A percentile compares a stretch with the other conserved stretches of the same genome.
Evolutionary conservation across 208 protist species (phyloP).

Genomic region (Trypanosoma platydactyli): DNA sequence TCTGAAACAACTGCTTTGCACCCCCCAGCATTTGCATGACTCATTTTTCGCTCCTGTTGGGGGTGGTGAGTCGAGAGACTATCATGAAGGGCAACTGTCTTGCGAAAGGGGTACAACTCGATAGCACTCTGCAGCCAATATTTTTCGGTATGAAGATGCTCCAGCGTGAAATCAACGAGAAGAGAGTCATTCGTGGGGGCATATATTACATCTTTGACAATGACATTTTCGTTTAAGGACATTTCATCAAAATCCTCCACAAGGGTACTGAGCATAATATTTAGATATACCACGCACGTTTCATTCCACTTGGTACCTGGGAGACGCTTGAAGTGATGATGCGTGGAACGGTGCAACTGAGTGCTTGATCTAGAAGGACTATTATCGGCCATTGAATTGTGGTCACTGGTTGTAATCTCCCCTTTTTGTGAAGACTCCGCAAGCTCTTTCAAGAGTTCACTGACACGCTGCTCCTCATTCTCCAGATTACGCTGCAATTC

Average conservation of each 20-base stretch:
- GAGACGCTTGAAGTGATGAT: slow-evolving; percentile 15
- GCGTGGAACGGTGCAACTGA: neutral
- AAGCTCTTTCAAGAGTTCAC: slow-evolving; percentile 22
- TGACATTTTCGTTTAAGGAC: neutral
- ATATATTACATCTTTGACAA: slow-evolving; percentile 10
- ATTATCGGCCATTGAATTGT: neutral
- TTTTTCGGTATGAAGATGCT: neutral
- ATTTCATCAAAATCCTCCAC: slow-evolving; percentile 10
- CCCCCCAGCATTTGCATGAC: neutral
- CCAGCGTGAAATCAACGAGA: slow-evolving; percentile 4
- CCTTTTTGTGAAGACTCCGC: neutral
- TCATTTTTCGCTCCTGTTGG: neutral
- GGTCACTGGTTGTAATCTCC: neutral
- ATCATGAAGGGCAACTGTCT: slow-evolving; percentile 16
- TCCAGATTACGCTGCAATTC: slow-evolving; percentile 23
- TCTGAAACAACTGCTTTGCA: neutral
- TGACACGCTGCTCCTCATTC: slow-evolving; percentile 18
- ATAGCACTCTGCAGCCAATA: slow-evolving; percentile 10
- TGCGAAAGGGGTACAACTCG: slow-evolving; percentile 9
- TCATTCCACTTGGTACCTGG: slow-evolving; percentile 12
- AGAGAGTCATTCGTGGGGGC: slow-evolving; percentile 13
- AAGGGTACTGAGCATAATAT: slow-evolving; percentile 5
- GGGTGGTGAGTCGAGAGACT: neutral
- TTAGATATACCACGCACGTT: neutral
- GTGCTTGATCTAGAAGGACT: neutral